Conservation (phyloP, 1,139 yeast species). For the Taphrina confusa region DNA sequence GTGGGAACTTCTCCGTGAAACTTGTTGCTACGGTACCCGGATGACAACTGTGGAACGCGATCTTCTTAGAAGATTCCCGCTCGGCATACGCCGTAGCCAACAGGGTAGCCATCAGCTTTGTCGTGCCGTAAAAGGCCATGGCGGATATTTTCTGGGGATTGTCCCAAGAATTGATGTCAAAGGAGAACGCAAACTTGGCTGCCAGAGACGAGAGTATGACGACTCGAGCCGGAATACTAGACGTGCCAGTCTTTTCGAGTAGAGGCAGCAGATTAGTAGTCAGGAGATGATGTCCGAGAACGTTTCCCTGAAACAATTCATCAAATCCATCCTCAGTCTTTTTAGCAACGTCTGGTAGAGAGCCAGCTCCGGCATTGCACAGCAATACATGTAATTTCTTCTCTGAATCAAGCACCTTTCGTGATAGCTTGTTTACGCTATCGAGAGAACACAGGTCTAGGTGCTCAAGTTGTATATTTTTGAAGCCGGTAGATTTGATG, state of each 20-base stretch:
- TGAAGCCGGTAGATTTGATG: background rate
- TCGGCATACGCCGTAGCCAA: slow-evolving; percentile 7
- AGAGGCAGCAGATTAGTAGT: slow-evolving; percentile 63
- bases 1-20: slow-evolving; percentile 4
- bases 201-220: slow-evolving; percentile 21
- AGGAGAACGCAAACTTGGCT: slow-evolving; percentile 21
- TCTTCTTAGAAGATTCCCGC: background rate
- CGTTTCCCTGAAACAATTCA: slow-evolving; percentile 75
- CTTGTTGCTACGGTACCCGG: slow-evolving; percentile 30
- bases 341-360: slow-evolving; percentile 24
- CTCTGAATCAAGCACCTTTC: slow-evolving; percentile 37
- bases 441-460: slow-evolving; percentile 47
- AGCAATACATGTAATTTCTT: slow-evolving; percentile 38
- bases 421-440: slow-evolving; percentile 38
- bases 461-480: slow-evolving; percentile 17
- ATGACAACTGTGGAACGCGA: slow-evolving; percentile 6
- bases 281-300: slow-evolving; percentile 70
- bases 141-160: slow-evolving; percentile 7
- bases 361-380: slow-evolving; percentile 39
- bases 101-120: slow-evolving; percentile 27
- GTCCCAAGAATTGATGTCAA: slow-evolving; percentile 12
- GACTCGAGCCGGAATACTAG: slow-evolving; percentile 42
- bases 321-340: slow-evolving; percentile 40
- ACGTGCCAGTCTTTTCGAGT: slow-evolving; percentile 45
- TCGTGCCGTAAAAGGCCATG: slow-evolving; percentile 10